Conservation (phyloP, 306 rosid species). For the Abrus pulchellus region DNA sequence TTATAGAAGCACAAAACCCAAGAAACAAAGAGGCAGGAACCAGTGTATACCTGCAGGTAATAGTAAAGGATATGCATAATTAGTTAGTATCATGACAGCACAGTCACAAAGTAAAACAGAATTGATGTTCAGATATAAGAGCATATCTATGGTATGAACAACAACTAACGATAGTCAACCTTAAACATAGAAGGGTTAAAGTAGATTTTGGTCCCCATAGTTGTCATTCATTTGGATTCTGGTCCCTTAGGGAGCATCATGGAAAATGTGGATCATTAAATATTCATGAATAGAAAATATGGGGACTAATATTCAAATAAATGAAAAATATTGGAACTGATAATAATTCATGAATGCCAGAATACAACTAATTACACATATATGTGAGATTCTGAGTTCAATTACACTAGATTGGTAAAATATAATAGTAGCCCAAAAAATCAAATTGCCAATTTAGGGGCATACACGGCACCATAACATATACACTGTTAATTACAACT, state of each 20-base stretch:
- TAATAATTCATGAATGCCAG: constrained; percentile 11
- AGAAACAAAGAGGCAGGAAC: constrained; percentile 91
- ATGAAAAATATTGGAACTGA: not conserved
- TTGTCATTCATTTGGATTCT: constrained; percentile 11
- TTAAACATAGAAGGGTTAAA: not conserved
- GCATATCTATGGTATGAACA: not conserved
- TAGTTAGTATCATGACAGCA: constrained; percentile 6
- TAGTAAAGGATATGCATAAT: constrained; percentile 34
- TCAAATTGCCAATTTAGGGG: constrained; percentile 14
- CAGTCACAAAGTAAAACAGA: constrained; percentile 28
- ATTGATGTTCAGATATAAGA: constrained; percentile 30
- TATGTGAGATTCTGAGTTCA: not conserved
- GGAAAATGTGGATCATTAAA: constrained; percentile 6
- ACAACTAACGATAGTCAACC: constrained; percentile 20
- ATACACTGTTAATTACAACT: constrained; percentile 5
- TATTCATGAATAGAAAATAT: not conserved
- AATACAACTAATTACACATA: constrained; percentile 8
- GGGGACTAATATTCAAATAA: not conserved
- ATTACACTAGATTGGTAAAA: constrained; percentile 8
- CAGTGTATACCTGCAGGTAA: constrained; percentile 83
- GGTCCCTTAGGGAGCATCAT: not conserved
- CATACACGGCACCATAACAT: constrained; percentile 26
- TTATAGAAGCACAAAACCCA: constrained; percentile 95
- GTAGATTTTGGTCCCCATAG: constrained; percentile 20
- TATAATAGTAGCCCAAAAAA: not conserved